Base-by-base conservation (phyloP, 371 early-diverging fungal genomes). In the Homolaphlyctis polyrhiza region DNA sequence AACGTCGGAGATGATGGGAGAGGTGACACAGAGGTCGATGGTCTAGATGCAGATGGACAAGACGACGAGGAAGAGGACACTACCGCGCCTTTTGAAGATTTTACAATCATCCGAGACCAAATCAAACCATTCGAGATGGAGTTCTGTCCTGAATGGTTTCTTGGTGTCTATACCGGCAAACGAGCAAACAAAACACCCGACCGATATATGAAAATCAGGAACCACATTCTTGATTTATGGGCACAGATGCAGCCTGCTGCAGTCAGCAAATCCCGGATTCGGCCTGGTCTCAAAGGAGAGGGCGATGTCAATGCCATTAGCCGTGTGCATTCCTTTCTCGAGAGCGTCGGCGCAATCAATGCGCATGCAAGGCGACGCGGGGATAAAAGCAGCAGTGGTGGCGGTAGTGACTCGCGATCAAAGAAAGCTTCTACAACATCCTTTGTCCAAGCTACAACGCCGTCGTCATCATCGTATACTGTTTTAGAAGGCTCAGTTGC, bases 301-400 rank as follows among this genome's bases (percentile, higher is more conserved):
- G 95, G 95, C 23, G 95, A 94, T 66, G 95, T 95, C 23, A 92
- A 96, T 72, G 94, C 94, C 1, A 92, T 96, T 34, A 87, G 91
- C 1, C 79, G 95, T 5, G 89, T 96, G 5, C 95, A 94, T 71
- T 66, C 82, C 21, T 95, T 88, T 73, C 73, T 96, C 32, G 94
- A 95, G 67, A 71, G 67, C n/a, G 69, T 87, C 27, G 89, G 89
- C 6, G 87, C 84, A 16, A 94, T 95, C 66, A 95, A 95, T 59
- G 35, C 47, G 1, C 70, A 67, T 11, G 48, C 39, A 39, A 18
- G 8, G 11, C 8, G 18, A 18, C 39, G 39, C 18, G 39, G 39
- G 11, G 39, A 61, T 34, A 8, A 49, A 61, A 16, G 30, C 30
- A 27, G 61, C 23, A 32, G 39, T 11, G 39, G 39, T 8, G 39